phyloP scores from a whole-genome alignment of 257 asterid genomes.

The Nicotiana paniculata region DNA sequence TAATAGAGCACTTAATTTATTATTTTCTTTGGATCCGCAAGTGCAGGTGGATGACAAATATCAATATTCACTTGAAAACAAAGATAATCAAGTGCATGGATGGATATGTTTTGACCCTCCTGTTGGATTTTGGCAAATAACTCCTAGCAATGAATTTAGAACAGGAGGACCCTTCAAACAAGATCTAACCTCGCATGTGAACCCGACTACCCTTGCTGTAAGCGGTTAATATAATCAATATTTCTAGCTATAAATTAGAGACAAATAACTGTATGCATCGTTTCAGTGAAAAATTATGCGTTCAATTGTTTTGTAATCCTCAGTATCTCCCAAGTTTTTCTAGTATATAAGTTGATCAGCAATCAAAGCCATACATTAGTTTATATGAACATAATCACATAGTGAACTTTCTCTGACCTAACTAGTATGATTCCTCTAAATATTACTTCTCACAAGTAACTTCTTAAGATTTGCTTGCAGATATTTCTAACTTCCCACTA shows the following conservation, averaged over 20 bases:
- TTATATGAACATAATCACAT: not conserved
- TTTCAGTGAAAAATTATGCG: not conserved
- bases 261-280: not conserved
- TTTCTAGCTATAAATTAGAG: not conserved
- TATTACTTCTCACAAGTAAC: not conserved
- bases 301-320: not conserved
- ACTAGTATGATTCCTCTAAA: not conserved
- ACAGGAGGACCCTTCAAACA: constrained; percentile 35
- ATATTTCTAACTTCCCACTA: constrained; percentile 35
- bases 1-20: not conserved
- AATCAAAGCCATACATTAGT: not conserved
- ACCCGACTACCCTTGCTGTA: constrained; percentile 33
- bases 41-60: constrained; percentile 34
- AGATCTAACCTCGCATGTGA: constrained; percentile 36
- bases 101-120: constrained; percentile 30
- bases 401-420: not conserved
- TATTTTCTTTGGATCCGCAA: not conserved
- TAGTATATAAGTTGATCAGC: not conserved
- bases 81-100: constrained; percentile 31
- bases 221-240: not conserved
- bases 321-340: not conserved
- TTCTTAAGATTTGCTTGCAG: constrained; percentile 13
- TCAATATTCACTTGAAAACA: constrained; percentile 32
- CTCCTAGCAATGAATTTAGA: constrained; percentile 37
- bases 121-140: constrained; percentile 36